Base-by-base conservation (phyloP, 2,329 filamentous ascomycete species). In the Hypoxylon sp. region DNA sequence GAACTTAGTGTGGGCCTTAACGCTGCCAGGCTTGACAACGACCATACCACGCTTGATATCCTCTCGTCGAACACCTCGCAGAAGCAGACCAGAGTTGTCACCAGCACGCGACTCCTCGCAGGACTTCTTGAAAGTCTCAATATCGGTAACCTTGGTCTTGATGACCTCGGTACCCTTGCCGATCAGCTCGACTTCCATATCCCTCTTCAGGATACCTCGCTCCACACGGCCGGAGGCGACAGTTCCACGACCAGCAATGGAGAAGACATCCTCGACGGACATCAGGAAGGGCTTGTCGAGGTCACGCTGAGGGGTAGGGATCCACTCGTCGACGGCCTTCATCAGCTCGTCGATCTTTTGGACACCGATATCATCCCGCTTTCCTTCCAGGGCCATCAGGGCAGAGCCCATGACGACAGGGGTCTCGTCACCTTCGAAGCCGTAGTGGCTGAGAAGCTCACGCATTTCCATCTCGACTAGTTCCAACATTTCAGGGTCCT, bases 391-490 rank as follows among this genome's bases (percentile, higher is more conserved):
- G 58, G 96, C 94, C 85, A 94, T 97, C 55, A 99, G 91, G 73
- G 96, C 96, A 75, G 96, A 99, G 71, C 96, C 96, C 87, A 99
- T 92, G 82, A 99, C 87, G 81, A 99, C 97, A 71, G 96, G 96
- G 56, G 96, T 99, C 62, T 98, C 93, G 78, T 99, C 97, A 76
- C 96, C 96, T 84, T 99, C 96, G 81, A 99, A 99, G 70, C 94
- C 94, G 83, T 99, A 99, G 76, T 90, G 91, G 78, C 79, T 89
- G 68, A 99, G 91, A 62, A 99, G 91, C 85, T 99, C 96, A 79
- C 96, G 93, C 96, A 99, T 99, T 87, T 99, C 96, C 92, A 99
- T 97, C 89, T 99, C 96, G 80, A 99, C 96, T 67, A 99, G 93
- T 86, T 99, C 96, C 90, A 99, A 89, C 96, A 99, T 99, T 85